Evolutionary conservation across 169 alveolate genomes (phyloP).

Genomic region (Plasmodium yoelii): DNA sequence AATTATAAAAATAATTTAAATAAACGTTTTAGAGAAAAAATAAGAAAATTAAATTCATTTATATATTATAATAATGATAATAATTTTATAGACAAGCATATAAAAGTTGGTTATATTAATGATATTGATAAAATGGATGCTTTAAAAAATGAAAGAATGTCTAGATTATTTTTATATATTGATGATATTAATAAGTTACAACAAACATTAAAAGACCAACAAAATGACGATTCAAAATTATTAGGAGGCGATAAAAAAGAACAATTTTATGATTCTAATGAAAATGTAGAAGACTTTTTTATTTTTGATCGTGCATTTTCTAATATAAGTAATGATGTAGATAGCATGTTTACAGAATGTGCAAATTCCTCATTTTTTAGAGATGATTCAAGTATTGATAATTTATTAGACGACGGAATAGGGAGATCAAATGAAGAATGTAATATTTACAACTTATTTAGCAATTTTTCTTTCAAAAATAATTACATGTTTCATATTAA

Average conservation of each 20-base stretch:
- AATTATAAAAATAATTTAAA: constrained; percentile 47
- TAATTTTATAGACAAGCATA: constrained; percentile 30
- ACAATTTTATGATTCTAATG: constrained; percentile 75
- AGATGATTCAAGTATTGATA: constrained; percentile 62
- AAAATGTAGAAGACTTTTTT: constrained; percentile 70
- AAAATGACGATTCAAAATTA: constrained; percentile 19
- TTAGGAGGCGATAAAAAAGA: constrained; percentile 49
- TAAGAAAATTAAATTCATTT: constrained; percentile 35
- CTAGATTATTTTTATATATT: constrained; percentile 67
- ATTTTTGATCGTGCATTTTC: constrained; percentile 62
- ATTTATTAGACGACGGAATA: constrained; percentile 51
- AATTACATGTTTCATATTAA: constrained; percentile 41
- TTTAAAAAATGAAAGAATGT: constrained; percentile 45
- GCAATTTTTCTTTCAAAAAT: constrained; percentile 70
- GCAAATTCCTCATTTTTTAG: constrained; percentile 50
- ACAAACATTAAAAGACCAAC: constrained; percentile 66
- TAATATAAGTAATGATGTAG: constrained; percentile 37
- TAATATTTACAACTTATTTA: constrained; percentile 61
- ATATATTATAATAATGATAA: constrained; percentile 43
- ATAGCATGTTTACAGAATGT: constrained; percentile 58
- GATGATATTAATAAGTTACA: constrained; percentile 67
- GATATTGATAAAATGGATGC: constrained; percentile 48
- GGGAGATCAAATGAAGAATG: constrained; percentile 28
- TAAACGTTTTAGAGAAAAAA: constrained; percentile 60
- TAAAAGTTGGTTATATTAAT: constrained; percentile 44